phyloP scores from a whole-genome alignment of 2,329 filamentous ascomycete genomes.

The Fusarium sp. region DNA sequence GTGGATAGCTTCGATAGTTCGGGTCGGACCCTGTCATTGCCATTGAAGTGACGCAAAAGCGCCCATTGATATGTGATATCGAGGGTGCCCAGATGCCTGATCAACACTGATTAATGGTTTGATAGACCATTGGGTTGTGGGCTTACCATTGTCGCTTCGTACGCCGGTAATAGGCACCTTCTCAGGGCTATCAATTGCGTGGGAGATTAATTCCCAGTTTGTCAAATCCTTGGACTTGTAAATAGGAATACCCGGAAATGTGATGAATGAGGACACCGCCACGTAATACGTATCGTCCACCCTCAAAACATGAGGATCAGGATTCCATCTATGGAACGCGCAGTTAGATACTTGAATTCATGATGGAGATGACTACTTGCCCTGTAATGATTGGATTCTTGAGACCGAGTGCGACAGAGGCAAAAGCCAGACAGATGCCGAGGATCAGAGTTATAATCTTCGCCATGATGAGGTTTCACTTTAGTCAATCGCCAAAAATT shows the following conservation, averaged over 20 bases:
- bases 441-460: neutral
- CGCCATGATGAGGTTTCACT: neutral
- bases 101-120: neutral
- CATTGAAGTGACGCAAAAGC: slow-evolving; percentile 24
- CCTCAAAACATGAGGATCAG: slow-evolving; percentile 35
- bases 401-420: neutral
- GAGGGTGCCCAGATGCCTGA: slow-evolving; percentile 29
- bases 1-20: slow-evolving; percentile 7
- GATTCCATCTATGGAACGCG: slow-evolving; percentile 24
- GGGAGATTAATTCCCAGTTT: slow-evolving; percentile 39
- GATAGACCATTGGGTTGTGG: neutral
- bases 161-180: slow-evolving; percentile 11
- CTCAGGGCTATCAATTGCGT: slow-evolving; percentile 11
- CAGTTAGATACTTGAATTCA: neutral
- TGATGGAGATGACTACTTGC: neutral
- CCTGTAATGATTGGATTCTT: slow-evolving; percentile 12
- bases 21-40: slow-evolving; percentile 19
- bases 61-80: slow-evolving; percentile 15
- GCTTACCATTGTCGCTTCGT: slow-evolving; percentile 9
- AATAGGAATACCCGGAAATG: slow-evolving; percentile 38
- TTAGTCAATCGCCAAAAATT: neutral
- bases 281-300: slow-evolving; percentile 36
- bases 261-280: slow-evolving; percentile 41
- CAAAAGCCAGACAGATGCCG: neutral
- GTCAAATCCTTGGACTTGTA: slow-evolving; percentile 35